Percentiles rank a stretch among this genome's conserved stretches.
phyloP scores from a whole-genome alignment of 129 eudicot genomes.

The Gnaphalium uliginosum region DNA sequence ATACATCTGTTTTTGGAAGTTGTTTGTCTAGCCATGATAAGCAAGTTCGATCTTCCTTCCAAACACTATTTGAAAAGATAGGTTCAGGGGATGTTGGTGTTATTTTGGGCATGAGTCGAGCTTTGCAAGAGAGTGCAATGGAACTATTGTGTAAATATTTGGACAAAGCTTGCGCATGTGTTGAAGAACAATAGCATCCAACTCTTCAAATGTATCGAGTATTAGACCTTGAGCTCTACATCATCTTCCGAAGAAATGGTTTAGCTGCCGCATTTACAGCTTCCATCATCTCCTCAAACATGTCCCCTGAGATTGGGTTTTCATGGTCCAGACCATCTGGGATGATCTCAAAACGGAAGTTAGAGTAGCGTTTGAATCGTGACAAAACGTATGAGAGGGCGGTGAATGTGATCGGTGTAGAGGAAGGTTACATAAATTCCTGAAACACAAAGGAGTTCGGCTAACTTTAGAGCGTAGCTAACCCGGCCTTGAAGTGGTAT shows the following conservation, averaged over 20 bases:
- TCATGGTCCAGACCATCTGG: slow-evolving; percentile 44
- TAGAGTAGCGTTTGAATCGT: slow-evolving; percentile 42
- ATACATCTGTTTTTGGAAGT: neutral
- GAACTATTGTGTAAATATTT: neutral
- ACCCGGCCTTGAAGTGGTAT: slow-evolving; percentile 70
- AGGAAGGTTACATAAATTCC: slow-evolving; percentile 59
- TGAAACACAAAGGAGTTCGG: slow-evolving; percentile 56
- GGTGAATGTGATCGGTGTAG: slow-evolving; percentile 50
- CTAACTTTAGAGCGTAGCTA: slow-evolving; percentile 59
- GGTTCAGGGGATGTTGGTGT: neutral
- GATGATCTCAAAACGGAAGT: slow-evolving; percentile 35
- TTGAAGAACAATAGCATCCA: neutral
- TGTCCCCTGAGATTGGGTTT: slow-evolving; percentile 27
- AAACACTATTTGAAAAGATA: neutral
- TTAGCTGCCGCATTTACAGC: slow-evolving; percentile 24
- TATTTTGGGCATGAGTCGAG: neutral
- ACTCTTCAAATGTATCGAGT: neutral
- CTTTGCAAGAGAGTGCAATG: neutral
- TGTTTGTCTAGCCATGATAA: neutral
- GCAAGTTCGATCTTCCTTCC: slow-evolving; percentile 16
- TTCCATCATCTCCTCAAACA: slow-evolving; percentile 35
- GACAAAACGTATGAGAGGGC: slow-evolving; percentile 50
- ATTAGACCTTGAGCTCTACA: neutral
- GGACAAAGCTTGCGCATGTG: slow-evolving; percentile 8
- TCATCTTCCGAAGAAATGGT: neutral